phyloP scores from a whole-genome alignment of 768 basidiomycete species.

The Boletellus sp. region DNA sequence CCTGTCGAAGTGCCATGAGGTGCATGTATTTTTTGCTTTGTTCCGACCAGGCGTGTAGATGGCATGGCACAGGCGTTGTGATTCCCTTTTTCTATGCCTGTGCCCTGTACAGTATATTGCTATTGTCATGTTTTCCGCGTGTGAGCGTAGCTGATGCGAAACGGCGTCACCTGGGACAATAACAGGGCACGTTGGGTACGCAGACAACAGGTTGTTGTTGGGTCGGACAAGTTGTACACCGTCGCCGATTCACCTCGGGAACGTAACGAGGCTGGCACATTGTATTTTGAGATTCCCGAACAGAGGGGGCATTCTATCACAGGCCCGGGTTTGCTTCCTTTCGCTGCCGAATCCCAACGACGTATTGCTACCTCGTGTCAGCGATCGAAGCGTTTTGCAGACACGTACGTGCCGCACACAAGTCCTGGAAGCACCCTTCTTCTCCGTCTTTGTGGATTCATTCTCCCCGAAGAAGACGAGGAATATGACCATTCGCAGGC shows the following conservation, averaged over 20 bases:
- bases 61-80: too few species aligned
- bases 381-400: slow-evolving; percentile 12
- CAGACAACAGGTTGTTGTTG: too few species aligned
- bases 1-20: neutral
- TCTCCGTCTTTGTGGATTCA: neutral
- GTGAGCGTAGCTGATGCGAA: too few species aligned
- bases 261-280: neutral
- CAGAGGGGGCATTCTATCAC: neutral
- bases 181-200: too few species aligned
- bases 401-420: neutral
- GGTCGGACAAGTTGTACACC: too few species aligned
- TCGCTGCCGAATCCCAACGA: slow-evolving; percentile 4
- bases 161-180: too few species aligned
- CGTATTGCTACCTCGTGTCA: slow-evolving; percentile 14
- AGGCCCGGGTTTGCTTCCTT: slow-evolving; percentile 3
- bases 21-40: neutral
- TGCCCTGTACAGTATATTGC: too few species aligned
- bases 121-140: too few species aligned
- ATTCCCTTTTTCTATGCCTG: too few species aligned
- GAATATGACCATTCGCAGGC: slow-evolving; percentile 16
- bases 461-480: slow-evolving; percentile 8
- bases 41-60: too few species aligned
- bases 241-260: neutral
- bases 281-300: neutral
- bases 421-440: slow-evolving; percentile 2